A percentile compares a stretch with the other conserved stretches of the same genome.
Conservation (phyloP, 176 grass and related monocot species). For the Carex littledalei region DNA sequence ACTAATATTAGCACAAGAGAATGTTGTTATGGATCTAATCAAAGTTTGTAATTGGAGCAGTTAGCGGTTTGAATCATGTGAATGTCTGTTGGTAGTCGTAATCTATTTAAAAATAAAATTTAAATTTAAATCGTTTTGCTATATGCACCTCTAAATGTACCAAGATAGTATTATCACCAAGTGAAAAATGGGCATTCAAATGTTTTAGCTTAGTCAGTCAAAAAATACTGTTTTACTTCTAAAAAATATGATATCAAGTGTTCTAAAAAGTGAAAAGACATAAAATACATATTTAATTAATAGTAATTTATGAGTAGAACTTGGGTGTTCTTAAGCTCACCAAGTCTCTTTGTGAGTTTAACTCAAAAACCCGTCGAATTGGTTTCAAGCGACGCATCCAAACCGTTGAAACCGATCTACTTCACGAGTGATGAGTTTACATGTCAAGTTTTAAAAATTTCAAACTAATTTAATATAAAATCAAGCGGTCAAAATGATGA, state of each 20-base stretch:
- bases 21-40: conserved; percentile 5
- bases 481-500: too few species aligned
- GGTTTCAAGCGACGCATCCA: too few species aligned
- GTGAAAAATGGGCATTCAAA: not conserved
- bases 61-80: conserved; percentile 21
- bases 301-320: too few species aligned
- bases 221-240: not conserved
- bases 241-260: not conserved
- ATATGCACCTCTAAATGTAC: not conserved
- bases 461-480: too few species aligned
- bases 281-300: not conserved
- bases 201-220: not conserved
- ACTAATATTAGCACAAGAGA: not conserved
- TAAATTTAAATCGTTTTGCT: not conserved
- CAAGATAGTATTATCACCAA: not conserved
- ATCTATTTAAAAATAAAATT: not conserved
- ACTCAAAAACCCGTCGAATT: too few species aligned
- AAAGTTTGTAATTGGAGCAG: conserved; percentile 19
- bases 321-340: too few species aligned
- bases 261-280: not conserved
- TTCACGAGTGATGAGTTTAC: too few species aligned
- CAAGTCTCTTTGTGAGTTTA: too few species aligned
- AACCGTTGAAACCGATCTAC: too few species aligned
- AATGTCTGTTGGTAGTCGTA: not conserved
- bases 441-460: too few species aligned